Conservation (phyloP, 345 rosid genomes). For the Euphorbia lathyris region DNA sequence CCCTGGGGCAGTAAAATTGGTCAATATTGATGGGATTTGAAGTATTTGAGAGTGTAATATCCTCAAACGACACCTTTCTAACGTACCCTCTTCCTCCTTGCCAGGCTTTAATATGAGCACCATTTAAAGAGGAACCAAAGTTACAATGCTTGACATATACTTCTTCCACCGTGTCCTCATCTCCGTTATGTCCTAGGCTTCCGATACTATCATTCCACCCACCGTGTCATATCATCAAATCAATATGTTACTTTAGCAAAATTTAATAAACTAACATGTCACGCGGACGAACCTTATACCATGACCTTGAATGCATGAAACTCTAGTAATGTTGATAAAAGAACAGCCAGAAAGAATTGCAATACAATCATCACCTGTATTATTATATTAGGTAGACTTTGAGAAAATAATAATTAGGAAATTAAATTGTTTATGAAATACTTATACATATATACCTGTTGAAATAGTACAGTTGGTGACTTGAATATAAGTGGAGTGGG, state of each 20-base stretch:
- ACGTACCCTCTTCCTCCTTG: slow-evolving; percentile 18
- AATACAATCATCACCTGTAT: slow-evolving; percentile 59
- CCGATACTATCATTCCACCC: too few relatives aligned
- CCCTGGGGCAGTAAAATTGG: slow-evolving; percentile 2
- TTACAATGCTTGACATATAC: background rate
- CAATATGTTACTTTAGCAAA: too few relatives aligned
- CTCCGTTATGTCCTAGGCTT: slow-evolving; percentile 8
- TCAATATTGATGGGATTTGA: slow-evolving; percentile 11
- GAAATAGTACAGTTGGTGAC: slow-evolving; percentile 36
- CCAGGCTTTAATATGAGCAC: slow-evolving; percentile 19
- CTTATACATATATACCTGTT: slow-evolving; percentile 53
- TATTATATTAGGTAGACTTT: too few relatives aligned
- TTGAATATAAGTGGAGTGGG: slow-evolving; percentile 28
- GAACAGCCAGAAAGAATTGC: slow-evolving; percentile 39
- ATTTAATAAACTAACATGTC: too few relatives aligned
- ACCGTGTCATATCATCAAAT: too few relatives aligned
- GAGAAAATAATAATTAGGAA: too few relatives aligned
- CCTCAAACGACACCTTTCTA: slow-evolving; percentile 1
- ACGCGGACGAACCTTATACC: too few relatives aligned
- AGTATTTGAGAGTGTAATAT: background rate
- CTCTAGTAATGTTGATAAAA: slow-evolving; percentile 1
- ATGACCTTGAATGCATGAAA: slow-evolving; percentile 19
- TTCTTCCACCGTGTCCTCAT: slow-evolving; percentile 2
- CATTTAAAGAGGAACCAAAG: background rate
- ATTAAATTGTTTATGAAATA: too few relatives aligned